Percentiles rank a stretch among this genome's conserved stretches.
Conservation (phyloP, 306 rosid species). For the Begonia peltatifolia region DNA sequence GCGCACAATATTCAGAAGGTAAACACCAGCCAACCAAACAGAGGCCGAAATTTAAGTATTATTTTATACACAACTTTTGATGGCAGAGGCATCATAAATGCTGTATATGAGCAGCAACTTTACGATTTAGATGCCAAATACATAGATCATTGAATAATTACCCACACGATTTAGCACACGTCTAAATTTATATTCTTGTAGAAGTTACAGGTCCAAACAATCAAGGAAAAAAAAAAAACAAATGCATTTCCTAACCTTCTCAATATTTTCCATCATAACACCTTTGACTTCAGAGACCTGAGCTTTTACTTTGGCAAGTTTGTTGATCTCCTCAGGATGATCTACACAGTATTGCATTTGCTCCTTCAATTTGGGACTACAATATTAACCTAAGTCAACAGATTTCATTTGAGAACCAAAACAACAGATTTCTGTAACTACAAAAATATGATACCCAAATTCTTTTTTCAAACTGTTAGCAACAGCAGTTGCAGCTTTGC, state of each 20-base stretch:
- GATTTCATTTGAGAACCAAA: neutral
- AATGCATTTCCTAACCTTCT: slow-evolving; percentile 7
- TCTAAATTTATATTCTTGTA: too few species aligned
- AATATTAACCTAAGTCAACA: slow-evolving; percentile 1
- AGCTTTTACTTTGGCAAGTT: slow-evolving; percentile 8
- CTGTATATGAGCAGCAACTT: too few species aligned
- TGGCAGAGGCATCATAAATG: too few species aligned
- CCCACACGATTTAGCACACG: too few species aligned
- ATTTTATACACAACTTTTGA: too few species aligned
- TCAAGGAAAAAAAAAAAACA: neutral
- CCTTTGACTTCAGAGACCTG: slow-evolving; percentile 13
- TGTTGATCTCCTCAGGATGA: slow-evolving; percentile 12
- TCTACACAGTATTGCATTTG: slow-evolving; percentile 13
- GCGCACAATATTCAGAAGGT: too few species aligned
- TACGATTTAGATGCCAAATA: too few species aligned
- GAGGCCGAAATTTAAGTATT: too few species aligned
- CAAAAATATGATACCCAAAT: slow-evolving; percentile 6
- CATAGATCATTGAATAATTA: too few species aligned
- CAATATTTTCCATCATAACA: slow-evolving; percentile 10
- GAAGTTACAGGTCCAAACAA: neutral
- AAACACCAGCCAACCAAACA: too few species aligned
- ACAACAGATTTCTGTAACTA: neutral
- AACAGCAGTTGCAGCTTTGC: slow-evolving; percentile 10
- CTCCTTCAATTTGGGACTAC: slow-evolving; percentile 12
- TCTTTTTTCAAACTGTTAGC: slow-evolving; percentile 13